A percentile compares a stretch with the other conserved stretches of the same genome.
Evolutionary conservation across 108 stramenopile genomes (phyloP).

Genomic region (Fragilaria radians): DNA sequence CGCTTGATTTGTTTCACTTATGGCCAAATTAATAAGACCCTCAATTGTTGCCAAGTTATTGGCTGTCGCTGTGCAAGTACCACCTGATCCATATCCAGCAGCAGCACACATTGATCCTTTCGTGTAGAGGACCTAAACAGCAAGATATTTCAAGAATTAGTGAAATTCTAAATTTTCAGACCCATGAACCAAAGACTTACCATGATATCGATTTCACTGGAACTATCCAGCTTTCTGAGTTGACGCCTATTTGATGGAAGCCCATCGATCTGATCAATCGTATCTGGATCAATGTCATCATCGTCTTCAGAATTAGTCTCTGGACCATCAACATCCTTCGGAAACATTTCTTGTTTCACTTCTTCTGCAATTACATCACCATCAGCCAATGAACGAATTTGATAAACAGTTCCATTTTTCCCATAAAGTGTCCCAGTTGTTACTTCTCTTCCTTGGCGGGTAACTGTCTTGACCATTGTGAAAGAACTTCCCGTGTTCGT

Average conservation of each 20-base stretch:
- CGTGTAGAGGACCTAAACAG: slow-evolving; percentile 4
- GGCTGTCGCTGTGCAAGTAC: slow-evolving; percentile 7
- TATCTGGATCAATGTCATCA: neutral
- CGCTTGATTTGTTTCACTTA: slow-evolving; percentile 21
- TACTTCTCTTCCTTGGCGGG: neutral
- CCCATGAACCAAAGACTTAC: neutral
- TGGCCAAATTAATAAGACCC: slow-evolving; percentile 11
- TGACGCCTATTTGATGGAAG: neutral
- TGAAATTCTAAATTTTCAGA: neutral
- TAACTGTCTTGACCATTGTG: neutral
- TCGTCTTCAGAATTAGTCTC: neutral
- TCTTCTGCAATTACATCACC: neutral
- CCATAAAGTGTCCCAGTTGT: neutral
- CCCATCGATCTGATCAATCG: neutral
- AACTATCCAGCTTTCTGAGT: neutral
- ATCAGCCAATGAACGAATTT: slow-evolving; percentile 1
- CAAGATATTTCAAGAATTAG: neutral
- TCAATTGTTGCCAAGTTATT: slow-evolving; percentile 16
- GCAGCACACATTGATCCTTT: slow-evolving; percentile 6
- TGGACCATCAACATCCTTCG: slow-evolving; percentile 2
- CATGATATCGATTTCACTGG: slow-evolving; percentile 2
- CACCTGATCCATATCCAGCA: slow-evolving; percentile 3
- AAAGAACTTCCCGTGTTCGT: neutral
- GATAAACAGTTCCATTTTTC: slow-evolving; percentile 2
- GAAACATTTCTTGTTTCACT: neutral